A percentile compares a stretch with the other conserved stretches of the same genome.
Conservation (phyloP, 768 basidiomycete genomes). For the Rhodotorula kratochvilovae region DNA sequence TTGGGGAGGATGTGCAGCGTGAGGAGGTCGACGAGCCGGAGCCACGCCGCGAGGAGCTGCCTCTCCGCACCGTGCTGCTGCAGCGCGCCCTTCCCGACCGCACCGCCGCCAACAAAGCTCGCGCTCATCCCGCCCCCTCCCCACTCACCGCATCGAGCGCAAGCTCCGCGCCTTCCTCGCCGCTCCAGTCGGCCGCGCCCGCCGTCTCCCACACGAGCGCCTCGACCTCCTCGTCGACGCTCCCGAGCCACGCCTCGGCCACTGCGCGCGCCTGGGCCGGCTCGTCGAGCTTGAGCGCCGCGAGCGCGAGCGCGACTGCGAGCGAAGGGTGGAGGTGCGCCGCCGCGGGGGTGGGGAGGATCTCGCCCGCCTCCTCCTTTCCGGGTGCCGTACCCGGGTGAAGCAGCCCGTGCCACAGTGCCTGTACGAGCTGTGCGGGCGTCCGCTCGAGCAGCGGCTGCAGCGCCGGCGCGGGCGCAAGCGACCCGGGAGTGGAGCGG, state of each 20-base stretch:
- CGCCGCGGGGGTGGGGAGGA: slow-evolving; percentile 24
- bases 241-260: slow-evolving; percentile 34
- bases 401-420: slow-evolving; percentile 14
- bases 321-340: slow-evolving; percentile 32
- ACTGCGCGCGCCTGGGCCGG: slow-evolving; percentile 10
- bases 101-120: neutral
- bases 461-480: neutral
- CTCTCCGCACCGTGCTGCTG: neutral
- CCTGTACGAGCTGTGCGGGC: slow-evolving; percentile 8
- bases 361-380: neutral
- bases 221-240: slow-evolving; percentile 25
- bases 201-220: slow-evolving; percentile 3
- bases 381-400: neutral
- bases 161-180: neutral
- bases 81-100: neutral
- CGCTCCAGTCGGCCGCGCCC: neutral
- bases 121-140: neutral
- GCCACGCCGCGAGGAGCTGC: slow-evolving; percentile 27
- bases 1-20: slow-evolving; percentile 26
- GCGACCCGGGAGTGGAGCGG: slow-evolving; percentile 12
- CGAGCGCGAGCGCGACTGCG: slow-evolving; percentile 29
- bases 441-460: slow-evolving; percentile 7
- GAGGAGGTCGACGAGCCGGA: slow-evolving; percentile 30
- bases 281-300: slow-evolving; percentile 33
- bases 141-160: slow-evolving; percentile 14